Base-by-base conservation (phyloP, 495 filamentous ascomycete genomes). In the Daldinia decipiens region DNA sequence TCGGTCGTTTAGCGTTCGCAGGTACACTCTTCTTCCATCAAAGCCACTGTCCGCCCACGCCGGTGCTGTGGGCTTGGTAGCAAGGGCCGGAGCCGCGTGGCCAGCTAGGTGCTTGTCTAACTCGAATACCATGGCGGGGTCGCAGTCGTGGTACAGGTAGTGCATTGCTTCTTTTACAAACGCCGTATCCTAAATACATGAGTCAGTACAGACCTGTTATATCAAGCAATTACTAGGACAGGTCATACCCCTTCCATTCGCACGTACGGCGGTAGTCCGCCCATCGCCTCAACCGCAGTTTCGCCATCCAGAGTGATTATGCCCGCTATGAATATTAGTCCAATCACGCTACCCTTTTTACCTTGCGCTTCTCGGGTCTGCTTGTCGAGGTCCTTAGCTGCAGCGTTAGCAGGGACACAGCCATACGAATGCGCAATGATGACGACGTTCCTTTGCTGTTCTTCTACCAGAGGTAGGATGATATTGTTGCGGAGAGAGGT, bases 301-400 rank as follows among this genome's bases (percentile, higher is more conserved):
- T 47, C 43, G 19, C 43, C 43, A 24, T 47, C 43, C 9, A 47
- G 19, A 4, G 43, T 47, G 17, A 47, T 47, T 11, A 47, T 12
- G 24, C 43, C 43, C 43, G 43, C 43, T 47, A 47, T 24, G 0
- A 47, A 47, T 47, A 47, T 47, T 5, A 47, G n/a, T 21, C 60
- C 60, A 3, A 63, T 21, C 13, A 63, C 36, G 3, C 60, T 38
- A 4, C 60, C 51, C 0, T 6, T 34, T n/a, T 54, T 36, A 1
- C 60, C 50, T 43, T 63, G 21, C n/a, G 19, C 17, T 21, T 12
- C 13, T 8, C 60, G 60, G 13, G 60, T 43, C 15, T 55, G 9
- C 29, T 63, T 63, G 26, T 55, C 60, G 32, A 63, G 60, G 11
- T 40, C 51, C 60, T 63, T 63, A 0, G 50, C 60, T 13, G 60